Evolutionary conservation across 2,329 filamentous ascomycete genomes (phyloP), one percentile per base, ranked within the genome.

Genomic region (Akanthomyces dipterigenus): DNA sequence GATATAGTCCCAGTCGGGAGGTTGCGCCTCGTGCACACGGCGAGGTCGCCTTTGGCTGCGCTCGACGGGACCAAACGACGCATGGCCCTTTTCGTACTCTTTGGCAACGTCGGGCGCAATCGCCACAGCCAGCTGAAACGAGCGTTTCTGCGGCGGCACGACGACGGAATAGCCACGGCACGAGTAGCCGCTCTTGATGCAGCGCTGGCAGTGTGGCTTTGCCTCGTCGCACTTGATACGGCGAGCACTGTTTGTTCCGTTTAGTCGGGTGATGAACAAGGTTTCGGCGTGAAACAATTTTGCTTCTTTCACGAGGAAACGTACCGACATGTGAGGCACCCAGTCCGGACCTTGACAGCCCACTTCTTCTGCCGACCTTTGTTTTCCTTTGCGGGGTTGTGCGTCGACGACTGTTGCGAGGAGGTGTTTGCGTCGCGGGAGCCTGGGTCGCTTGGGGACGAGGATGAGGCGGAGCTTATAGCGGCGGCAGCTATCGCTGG

Each of bases 171-270:
- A 43, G 24, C 38, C 24, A 7, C 26, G 53, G 53, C 36, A 31
- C 28, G 3, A 20, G 20, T 45, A 40, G 40, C 16, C 26, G 28
- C 40, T 46, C n/a, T 20, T 40, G 48, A 45, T 6, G 40, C 57
- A 60, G 22, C 38, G 22, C 22, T 16, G 34, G 16, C 57, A 60
- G n/a, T 3, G 16, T 26, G 57, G 49, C 57, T 54, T 60, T 18
- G 46, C 48, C 49, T 60, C 57, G 48, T 60, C 57, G 28, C 57
- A 60, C 26, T 46, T 38, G 40, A 60, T 31, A 5, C 49, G 48
- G 14, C 57, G 26, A 28, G 49, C 22, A 9, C 57, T 60, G 14
- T 36, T n/a, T 5, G 34, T 26, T 18, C 31, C 31, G 31, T n/a
- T 18, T n/a, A 40, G 20, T 26, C 28, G 53, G 38, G 20, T 11